These are phyloP conservation scores for Xylaria sp. DNA, from an alignment of 495 filamentous ascomycete species.

Conservation along the genomic window DNA sequence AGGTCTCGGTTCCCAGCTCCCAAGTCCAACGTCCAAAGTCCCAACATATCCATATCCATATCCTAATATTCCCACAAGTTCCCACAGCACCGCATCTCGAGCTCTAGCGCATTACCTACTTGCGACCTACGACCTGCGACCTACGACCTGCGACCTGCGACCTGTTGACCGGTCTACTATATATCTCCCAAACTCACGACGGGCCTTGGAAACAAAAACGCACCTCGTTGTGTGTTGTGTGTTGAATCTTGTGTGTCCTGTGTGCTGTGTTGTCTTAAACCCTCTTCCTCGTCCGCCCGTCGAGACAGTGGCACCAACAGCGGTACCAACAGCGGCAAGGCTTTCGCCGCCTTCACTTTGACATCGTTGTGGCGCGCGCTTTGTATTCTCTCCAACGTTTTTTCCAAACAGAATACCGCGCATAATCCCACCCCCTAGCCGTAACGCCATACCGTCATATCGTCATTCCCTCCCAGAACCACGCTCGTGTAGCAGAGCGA, in stretches of 20 bases:
- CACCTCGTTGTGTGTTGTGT: not conserved
- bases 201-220: not conserved
- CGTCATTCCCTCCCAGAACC: not conserved
- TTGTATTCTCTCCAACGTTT: not conserved
- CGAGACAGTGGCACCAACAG: not conserved
- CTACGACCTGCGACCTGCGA: not conserved
- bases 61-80: conserved; percentile 14
- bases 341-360: not conserved
- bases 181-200: too few species aligned
- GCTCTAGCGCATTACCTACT: not conserved
- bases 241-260: not conserved
- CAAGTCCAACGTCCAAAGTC: too few species aligned
- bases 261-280: not conserved
- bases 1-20: conserved; percentile 18
- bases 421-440: not conserved
- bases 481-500: conserved; percentile 3
- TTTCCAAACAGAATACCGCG: not conserved
- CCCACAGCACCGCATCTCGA: not conserved
- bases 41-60: conserved; percentile 27
- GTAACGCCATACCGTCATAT: conserved; percentile 8
- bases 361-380: not conserved
- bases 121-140: conserved; percentile 1
- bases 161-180: not conserved
- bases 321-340: not conserved
- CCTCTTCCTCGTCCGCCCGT: not conserved